Evolutionary conservation across 148 eudicot genomes (phyloP).

Genomic region (Nyssa sinensis): DNA sequence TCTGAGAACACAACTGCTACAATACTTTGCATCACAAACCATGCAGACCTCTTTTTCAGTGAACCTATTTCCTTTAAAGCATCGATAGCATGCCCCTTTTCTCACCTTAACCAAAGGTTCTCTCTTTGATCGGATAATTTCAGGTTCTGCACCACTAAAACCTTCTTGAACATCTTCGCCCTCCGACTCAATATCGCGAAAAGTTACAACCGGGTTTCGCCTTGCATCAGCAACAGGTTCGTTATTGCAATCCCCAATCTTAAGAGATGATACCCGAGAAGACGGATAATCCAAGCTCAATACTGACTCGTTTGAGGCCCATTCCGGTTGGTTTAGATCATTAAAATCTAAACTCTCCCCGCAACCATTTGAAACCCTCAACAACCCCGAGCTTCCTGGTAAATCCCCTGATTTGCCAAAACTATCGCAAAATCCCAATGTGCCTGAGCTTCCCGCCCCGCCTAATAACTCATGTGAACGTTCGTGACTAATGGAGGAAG

Average conservation of each 20-base stretch:
- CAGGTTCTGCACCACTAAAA: conserved; percentile 32
- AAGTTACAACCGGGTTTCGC: conserved; percentile 52
- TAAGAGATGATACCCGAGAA: conserved; percentile 70
- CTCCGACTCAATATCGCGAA: conserved; percentile 64
- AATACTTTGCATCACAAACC: conserved; percentile 95
- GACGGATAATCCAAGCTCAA: conserved; percentile 78
- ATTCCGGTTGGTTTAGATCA: conserved; percentile 56
- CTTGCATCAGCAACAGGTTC: conserved; percentile 50
- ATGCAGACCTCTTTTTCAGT: conserved; percentile 92
- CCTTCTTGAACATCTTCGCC: conserved; percentile 45
- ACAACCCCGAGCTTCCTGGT: conserved; percentile 44
- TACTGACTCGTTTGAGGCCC: conserved; percentile 72
- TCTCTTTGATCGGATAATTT: conserved; percentile 40
- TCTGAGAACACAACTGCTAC: conserved; percentile 79
- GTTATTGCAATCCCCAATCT: conserved; percentile 58
- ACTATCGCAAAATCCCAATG: conserved; percentile 67
- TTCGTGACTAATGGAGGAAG: conserved; percentile 59
- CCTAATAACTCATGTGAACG: conserved; percentile 56
- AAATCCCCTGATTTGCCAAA: conserved; percentile 67
- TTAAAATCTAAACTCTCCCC: conserved; percentile 47
- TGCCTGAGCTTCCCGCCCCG: conserved; percentile 62
- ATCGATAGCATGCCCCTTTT: conserved; percentile 90
- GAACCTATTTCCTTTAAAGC: conserved; percentile 81
- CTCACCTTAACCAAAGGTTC: conserved; percentile 50
- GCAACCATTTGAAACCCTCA: conserved; percentile 48